Percentiles rank a stretch among this genome's conserved stretches.
These are phyloP conservation scores for Hura crepitans DNA, from an alignment of 441 rosid genomes.

Conservation along the genomic window DNA sequence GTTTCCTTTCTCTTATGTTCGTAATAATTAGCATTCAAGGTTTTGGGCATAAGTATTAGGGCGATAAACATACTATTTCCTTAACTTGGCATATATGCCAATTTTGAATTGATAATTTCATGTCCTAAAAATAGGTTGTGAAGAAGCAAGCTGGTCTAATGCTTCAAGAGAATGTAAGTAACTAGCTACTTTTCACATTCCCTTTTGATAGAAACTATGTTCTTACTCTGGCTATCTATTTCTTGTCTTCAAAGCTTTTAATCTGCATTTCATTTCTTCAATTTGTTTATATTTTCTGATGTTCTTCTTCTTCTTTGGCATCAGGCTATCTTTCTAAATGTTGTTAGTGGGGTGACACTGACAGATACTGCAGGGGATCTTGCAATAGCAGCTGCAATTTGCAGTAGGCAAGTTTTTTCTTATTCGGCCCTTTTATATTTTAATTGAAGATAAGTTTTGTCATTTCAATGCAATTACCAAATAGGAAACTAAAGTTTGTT, in stretches of 20 bases:
- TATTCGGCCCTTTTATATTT: no score
- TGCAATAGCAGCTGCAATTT: constrained; percentile 91
- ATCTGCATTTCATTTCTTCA: background rate
- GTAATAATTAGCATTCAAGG: background rate
- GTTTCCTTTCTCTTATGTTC: background rate
- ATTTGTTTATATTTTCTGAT: background rate
- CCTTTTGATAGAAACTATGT: background rate
- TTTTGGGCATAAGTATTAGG: background rate
- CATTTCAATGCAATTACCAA: background rate
- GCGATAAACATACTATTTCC: background rate
- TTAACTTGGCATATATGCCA: background rate
- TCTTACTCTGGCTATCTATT: background rate
- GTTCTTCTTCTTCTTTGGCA: background rate
- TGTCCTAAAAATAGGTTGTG: constrained; percentile 53
- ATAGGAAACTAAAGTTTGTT: background rate
- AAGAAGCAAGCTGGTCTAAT: constrained; percentile 87
- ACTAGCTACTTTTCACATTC: background rate
- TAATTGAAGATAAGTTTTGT: background rate
- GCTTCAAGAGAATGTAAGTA: constrained; percentile 72
- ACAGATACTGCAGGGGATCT: constrained; percentile 90
- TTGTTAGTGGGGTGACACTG: constrained; percentile 65
- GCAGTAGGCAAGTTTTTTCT: constrained; percentile 59
- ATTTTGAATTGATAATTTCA: background rate
- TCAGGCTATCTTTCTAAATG: constrained; percentile 71
- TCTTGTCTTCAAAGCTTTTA: background rate